Evolutionary conservation across 495 filamentous ascomycete species (phyloP).

Genomic region (Penicillium cinerascens): DNA sequence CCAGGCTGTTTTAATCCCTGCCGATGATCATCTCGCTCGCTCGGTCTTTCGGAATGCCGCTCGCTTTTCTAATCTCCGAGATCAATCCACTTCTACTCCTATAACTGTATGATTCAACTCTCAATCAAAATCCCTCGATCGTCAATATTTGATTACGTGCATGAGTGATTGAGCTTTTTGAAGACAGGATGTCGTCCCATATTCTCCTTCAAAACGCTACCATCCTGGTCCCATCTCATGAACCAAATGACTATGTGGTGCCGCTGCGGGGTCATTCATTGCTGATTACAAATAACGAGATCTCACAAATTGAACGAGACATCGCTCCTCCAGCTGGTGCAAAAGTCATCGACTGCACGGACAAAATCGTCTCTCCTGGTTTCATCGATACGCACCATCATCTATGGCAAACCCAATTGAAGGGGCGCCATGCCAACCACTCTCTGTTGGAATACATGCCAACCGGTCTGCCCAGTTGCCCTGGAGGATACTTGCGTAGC

Average conservation of each 20-base stretch:
- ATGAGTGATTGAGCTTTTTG: not conserved
- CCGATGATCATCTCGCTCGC: too few relatives aligned
- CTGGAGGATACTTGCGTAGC: not conserved
- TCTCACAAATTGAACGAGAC: constrained; percentile 18
- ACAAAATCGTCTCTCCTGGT: constrained; percentile 55
- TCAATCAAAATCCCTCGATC: not conserved
- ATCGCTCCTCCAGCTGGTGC: constrained; percentile 14
- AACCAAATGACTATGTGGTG: constrained; percentile 17
- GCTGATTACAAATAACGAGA: constrained; percentile 31
- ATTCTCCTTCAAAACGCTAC: constrained; percentile 24
- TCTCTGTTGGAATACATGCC: constrained; percentile 40
- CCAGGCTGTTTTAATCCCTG: too few relatives aligned
- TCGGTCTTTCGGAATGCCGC: too few relatives aligned
- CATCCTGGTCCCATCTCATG: constrained; percentile 19
- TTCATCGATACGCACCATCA: constrained; percentile 61
- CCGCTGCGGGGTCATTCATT: constrained; percentile 16
- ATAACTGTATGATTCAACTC: too few relatives aligned
- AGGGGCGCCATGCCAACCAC: constrained; percentile 36
- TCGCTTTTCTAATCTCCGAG: too few relatives aligned
- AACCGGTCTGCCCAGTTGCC: too few relatives aligned
- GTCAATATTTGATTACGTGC: not conserved
- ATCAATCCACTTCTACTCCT: too few relatives aligned
- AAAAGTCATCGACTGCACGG: constrained; percentile 47
- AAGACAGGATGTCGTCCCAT: not conserved
- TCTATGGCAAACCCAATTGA: constrained; percentile 55